These are phyloP conservation scores for Talaromyces liani DNA, from an alignment of 495 filamentous ascomycete genomes.

Conservation along the genomic window DNA sequence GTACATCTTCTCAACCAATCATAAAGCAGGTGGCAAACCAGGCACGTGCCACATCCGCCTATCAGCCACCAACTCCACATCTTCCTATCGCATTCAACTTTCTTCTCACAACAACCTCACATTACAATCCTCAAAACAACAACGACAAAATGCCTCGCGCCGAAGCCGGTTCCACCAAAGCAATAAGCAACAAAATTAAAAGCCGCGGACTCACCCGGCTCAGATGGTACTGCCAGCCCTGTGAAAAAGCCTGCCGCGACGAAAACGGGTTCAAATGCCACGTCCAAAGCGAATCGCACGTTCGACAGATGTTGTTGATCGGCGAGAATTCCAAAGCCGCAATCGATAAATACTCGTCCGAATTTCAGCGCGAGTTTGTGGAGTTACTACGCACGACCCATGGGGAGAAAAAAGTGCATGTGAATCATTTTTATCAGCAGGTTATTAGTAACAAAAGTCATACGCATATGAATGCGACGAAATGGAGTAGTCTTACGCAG, in stretches of 20 bases:
- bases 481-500: constrained; percentile 77
- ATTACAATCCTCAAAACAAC: neutral
- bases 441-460: constrained; percentile 50
- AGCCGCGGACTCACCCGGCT: constrained; percentile 75
- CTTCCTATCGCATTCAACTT: neutral
- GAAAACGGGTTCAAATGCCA: constrained; percentile 59
- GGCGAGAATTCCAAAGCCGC: constrained; percentile 74
- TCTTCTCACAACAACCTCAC: neutral
- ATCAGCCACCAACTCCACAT: neutral
- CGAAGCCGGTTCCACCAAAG: constrained; percentile 80
- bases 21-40: neutral
- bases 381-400: constrained; percentile 68
- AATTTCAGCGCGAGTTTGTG: constrained; percentile 79
- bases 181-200: constrained; percentile 84
- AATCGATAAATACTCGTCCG: constrained; percentile 65
- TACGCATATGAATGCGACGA: constrained; percentile 87
- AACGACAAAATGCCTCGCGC: constrained; percentile 68
- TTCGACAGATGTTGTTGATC: constrained; percentile 76
- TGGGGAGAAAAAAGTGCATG: constrained; percentile 74
- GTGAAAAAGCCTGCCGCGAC: constrained; percentile 26
- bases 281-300: constrained; percentile 72
- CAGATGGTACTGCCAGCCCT: constrained; percentile 63
- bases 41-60: neutral
- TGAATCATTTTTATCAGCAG: constrained; percentile 92
- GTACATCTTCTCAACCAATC: neutral